Evolutionary conservation across 2,329 filamentous ascomycete species (phyloP).

Genomic region (Neospermospora avenae): DNA sequence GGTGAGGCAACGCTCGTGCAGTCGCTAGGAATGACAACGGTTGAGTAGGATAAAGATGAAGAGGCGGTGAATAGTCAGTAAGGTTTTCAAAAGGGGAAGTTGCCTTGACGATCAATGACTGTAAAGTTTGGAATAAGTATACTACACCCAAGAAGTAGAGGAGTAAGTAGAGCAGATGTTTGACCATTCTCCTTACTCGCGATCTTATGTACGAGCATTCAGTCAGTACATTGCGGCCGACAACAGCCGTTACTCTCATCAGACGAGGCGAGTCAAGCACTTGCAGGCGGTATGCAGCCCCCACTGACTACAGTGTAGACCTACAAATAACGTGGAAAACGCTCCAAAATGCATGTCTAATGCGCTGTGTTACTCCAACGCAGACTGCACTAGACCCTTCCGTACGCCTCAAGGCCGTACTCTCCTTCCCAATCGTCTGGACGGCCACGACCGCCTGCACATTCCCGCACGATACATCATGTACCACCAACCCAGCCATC

Average conservation of each 20-base stretch:
- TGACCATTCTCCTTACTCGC: background rate
- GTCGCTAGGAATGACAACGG: too few relatives aligned
- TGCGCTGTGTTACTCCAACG: constrained; percentile 1
- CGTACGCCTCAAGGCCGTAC: background rate
- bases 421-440: background rate
- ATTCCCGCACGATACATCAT: background rate
- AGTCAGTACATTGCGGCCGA: background rate
- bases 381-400: background rate
- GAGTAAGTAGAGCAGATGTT: background rate
- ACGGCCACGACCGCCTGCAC: background rate
- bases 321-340: too few relatives aligned
- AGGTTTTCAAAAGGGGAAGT: background rate
- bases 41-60: too few relatives aligned
- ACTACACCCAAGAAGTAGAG: too few relatives aligned
- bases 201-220: constrained; percentile 10
- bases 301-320: too few relatives aligned
- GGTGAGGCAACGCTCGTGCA: too few relatives aligned
- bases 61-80: too few relatives aligned
- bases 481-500: background rate
- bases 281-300: constrained; percentile 1
- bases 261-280: background rate
- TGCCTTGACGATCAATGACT: background rate
- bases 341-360: too few relatives aligned
- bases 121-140: background rate
- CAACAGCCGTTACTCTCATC: background rate